Evolutionary conservation across 1,284 basidiomycete species (phyloP).

Genomic region (Anthracocystis panici-leucophaei): DNA sequence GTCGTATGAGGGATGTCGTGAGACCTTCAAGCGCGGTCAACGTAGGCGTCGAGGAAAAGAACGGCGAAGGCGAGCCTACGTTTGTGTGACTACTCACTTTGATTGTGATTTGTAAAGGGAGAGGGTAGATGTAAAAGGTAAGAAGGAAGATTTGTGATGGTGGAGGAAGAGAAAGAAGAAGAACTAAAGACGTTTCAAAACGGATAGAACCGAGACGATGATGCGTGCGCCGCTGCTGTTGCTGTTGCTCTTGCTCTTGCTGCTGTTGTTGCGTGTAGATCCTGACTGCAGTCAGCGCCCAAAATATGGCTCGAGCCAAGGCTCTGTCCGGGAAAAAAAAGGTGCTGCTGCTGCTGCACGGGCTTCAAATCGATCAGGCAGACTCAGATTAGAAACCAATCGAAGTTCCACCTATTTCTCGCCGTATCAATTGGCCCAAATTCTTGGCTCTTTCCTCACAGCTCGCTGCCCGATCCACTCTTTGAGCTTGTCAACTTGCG

Average conservation of each 20-base stretch:
- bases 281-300: not conserved
- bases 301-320: conserved; percentile 16
- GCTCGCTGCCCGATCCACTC: not conserved
- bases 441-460: not conserved
- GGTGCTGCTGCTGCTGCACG: conserved; percentile 14
- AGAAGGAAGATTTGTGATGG: conserved; percentile 16
- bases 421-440: not conserved
- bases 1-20: conserved; percentile 15
- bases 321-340: conserved; percentile 15
- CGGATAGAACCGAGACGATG: conserved; percentile 14
- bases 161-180: conserved; percentile 13
- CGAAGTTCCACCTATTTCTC: conserved; percentile 12
- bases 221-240: conserved; percentile 2
- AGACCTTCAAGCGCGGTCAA: not conserved
- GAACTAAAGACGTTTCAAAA: not conserved
- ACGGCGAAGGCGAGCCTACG: not conserved
- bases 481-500: not conserved
- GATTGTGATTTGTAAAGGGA: conserved; percentile 8
- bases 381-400: conserved; percentile 25
- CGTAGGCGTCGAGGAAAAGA: not conserved
- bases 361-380: conserved; percentile 36
- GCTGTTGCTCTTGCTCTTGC: not conserved
- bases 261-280: conserved; percentile 8
- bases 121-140: conserved; percentile 11
- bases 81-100: conserved; percentile 30